Percentiles rank a stretch among this genome's conserved stretches.
Conservation (phyloP, 2,329 filamentous ascomycete species). For the Orbilia quercus region DNA sequence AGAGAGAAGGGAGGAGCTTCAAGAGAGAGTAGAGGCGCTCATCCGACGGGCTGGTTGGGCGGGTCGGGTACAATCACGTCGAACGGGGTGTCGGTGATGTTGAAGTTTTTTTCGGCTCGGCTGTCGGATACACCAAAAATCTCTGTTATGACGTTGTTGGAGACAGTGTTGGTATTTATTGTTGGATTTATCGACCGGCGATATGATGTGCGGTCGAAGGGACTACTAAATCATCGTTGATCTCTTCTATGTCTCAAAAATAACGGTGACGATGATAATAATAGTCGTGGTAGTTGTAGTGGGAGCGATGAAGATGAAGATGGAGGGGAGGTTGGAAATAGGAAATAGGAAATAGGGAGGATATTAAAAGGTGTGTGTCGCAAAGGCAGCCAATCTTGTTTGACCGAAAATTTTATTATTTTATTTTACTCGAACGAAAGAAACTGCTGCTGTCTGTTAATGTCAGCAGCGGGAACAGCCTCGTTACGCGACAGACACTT, state of each 20-base stretch:
- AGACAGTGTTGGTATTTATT: not conserved
- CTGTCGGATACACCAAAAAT: not conserved
- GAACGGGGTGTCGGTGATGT: slow-evolving; percentile 12
- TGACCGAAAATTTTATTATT: slow-evolving; percentile 36
- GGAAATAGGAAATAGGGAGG: not conserved
- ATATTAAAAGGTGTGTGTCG: slow-evolving; percentile 18
- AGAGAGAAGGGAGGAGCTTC: slow-evolving; percentile 12
- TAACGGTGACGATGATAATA: not conserved
- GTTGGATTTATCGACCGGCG: not conserved
- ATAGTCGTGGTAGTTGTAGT: not conserved
- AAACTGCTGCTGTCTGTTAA: slow-evolving; percentile 2
- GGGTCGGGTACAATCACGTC: slow-evolving; percentile 2
- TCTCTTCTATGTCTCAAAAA: too few species aligned
- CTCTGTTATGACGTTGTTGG: not conserved
- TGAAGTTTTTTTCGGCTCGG: too few species aligned
- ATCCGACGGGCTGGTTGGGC: slow-evolving; percentile 35
- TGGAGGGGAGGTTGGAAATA: not conserved
- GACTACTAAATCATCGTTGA: too few species aligned
- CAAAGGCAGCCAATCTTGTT: slow-evolving; percentile 37
- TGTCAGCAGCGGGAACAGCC: slow-evolving; percentile 32
- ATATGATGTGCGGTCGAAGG: not conserved
- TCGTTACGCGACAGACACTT: slow-evolving; percentile 39
- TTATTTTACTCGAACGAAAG: slow-evolving; percentile 38
- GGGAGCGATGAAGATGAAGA: not conserved
- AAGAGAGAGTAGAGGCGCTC: slow-evolving; percentile 44